These are phyloP conservation scores for Mitosporidium daphniae DNA, from an alignment of 371 early-diverging fungal genomes.

Conservation along the genomic window DNA sequence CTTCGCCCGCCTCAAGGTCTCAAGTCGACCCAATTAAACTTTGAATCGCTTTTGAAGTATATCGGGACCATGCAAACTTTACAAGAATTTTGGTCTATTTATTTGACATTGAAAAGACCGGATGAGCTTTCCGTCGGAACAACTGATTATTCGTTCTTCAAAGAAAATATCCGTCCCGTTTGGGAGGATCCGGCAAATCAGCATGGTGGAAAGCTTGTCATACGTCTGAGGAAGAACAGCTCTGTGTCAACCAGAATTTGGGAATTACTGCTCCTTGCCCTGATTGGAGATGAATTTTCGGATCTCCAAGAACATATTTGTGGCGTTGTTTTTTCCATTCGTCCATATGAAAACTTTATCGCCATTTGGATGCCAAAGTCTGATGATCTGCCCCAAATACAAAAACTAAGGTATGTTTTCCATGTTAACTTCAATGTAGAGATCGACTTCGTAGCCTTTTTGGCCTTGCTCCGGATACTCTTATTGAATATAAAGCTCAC, in stretches of 20 bases:
- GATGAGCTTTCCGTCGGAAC: conserved; percentile 44
- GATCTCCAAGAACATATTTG: conserved; percentile 54
- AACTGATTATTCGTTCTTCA: conserved; percentile 71
- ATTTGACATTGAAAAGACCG: conserved; percentile 35
- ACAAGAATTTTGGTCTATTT: conserved; percentile 70
- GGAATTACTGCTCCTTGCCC: conserved; percentile 43
- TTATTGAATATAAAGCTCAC: conserved; percentile 90
- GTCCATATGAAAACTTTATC: conserved; percentile 59
- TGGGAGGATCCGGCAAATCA: conserved; percentile 80
- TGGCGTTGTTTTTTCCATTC: conserved; percentile 65
- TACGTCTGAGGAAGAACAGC: conserved; percentile 61
- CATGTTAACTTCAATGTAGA: not conserved
- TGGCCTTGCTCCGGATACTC: conserved; percentile 14
- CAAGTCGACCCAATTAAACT: too few species aligned
- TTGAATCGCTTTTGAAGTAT: too few species aligned
- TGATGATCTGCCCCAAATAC: not conserved
- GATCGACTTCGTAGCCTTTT: not conserved
- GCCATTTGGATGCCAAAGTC: conserved; percentile 49
- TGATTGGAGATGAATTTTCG: conserved; percentile 60
- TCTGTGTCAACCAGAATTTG: conserved; percentile 62
- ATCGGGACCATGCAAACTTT: too few species aligned
- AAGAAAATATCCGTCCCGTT: conserved; percentile 61
- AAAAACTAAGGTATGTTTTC: not conserved
- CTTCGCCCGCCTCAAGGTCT: too few species aligned
- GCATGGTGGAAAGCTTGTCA: conserved; percentile 84